Percentiles rank a stretch among this genome's conserved stretches.
Evolutionary conservation across 768 basidiomycete genomes (phyloP).

Genomic region (Omphalotus guepiniiformis): DNA sequence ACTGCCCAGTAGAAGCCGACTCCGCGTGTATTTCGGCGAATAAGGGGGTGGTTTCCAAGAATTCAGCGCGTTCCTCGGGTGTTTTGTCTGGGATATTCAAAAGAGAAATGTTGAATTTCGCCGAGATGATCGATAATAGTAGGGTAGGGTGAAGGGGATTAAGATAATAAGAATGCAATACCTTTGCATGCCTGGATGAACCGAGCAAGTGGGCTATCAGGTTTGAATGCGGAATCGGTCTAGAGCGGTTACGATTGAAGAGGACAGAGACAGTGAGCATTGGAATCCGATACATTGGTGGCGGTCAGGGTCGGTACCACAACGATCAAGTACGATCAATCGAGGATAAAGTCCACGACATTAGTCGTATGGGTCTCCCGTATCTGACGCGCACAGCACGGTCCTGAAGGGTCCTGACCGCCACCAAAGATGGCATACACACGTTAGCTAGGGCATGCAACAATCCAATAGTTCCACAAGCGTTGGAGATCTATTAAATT

Average conservation of each 20-base stretch:
- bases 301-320: too few relatives aligned
- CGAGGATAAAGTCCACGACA: too few relatives aligned
- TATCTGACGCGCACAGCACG: too few relatives aligned
- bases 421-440: constrained; percentile 18
- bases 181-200: constrained; percentile 67
- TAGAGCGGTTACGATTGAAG: constrained; percentile 18
- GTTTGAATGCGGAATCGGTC: constrained; percentile 53
- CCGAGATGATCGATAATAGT: not conserved
- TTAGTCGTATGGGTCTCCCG: too few relatives aligned
- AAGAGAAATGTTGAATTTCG: not conserved
- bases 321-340: too few relatives aligned
- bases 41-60: constrained; percentile 71
- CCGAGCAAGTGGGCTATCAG: constrained; percentile 55
- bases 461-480: constrained; percentile 86
- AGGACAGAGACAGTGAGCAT: not conserved
- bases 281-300: too few relatives aligned
- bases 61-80: constrained; percentile 67
- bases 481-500: constrained; percentile 63
- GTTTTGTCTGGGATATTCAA: constrained; percentile 45
- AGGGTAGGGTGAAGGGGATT: not conserved
- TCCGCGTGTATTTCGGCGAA: constrained; percentile 77
- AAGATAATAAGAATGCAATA: constrained; percentile 17
- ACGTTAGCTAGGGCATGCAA: constrained; percentile 84
- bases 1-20: constrained; percentile 68
- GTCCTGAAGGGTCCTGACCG: not conserved